Base-by-base conservation (phyloP, 176 grass and related monocot species). In the Musa itinerans region DNA sequence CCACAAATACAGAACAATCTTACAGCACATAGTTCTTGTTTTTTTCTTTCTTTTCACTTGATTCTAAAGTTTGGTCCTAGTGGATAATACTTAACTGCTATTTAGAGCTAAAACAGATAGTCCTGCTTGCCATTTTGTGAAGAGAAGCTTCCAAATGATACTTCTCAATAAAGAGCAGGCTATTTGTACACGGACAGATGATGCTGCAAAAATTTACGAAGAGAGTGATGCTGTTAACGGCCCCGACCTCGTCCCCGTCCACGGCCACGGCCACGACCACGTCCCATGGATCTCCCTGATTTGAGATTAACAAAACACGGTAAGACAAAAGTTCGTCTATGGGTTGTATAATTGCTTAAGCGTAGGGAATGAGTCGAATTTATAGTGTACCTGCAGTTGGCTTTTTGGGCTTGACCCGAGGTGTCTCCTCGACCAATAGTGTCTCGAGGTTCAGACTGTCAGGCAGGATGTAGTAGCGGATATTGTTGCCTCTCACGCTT, bases 401-500 rank as follows among this genome's bases (percentile, higher is more conserved):
- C 70, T 72, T 72, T 53, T 72, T 72, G 20, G 70, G 70, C 43
- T 72, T 72, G 50, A 72, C 70, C 20, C 50, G 50, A 53, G 69
- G 70, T 15, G 70, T 54, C 24, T 72, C 70, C 19, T 72, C 70
- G 53, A 72, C 49, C 70, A 72, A 23, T 0, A 72, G 10, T 13
- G 70, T 72, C 70, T 72, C 70, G 14, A 72, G 70, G 50, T 72
- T 72, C 22, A 72, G 53, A 50, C 70, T 72, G 51, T 72, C 70
- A 53, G 70, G 70, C 11, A 72, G 70, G 50, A 72, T 72, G 11
- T 54, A 72, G 50, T 72, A 72, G 23, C 70, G 49, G 53, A 72
- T 72, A n/a, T 53, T 72, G 50, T 53, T 72, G 19, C 70, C 70
- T 54, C 70, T 72, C 50, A 72, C 70, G 9, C 70, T 72, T 2